Base-by-base conservation (phyloP, 140 eudicot genomes). In the Ambrosia hybrid region DNA sequence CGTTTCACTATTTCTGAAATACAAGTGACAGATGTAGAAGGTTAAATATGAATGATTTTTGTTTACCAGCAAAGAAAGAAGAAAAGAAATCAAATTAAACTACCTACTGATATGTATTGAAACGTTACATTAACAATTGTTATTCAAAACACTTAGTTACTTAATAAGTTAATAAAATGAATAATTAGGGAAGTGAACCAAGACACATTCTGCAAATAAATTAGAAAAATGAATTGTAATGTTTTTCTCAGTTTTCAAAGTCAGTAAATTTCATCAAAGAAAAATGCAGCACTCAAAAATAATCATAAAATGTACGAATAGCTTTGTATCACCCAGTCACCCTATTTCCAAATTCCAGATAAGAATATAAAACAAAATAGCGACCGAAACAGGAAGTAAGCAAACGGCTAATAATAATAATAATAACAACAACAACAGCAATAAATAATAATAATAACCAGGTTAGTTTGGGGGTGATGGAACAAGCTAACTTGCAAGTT, bases 1-100 rank as follows among this genome's bases (percentile, higher is more conserved):
- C 79, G 96, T 78, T 73, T 83, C 73, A 56, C 71, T 72, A 81
- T 84, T 68, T 87, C 95, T 90, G 86, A 76, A 87, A 87, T 43
- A 76, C 67, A 16, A 78, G 67, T 67, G 58, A 67, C 51, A 79
- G 57, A 75, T 73, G 62, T 9, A 58, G 33, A 65, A 75, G 52
- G 75, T 45, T 26, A 14, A 65, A 76, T 17, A 57, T 57, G 64
- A 80, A 66, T 56, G 21, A 1, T 26, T 59, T 68, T 48, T 46
- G 56, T 68, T 59, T 15, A 12, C 52, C 12, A 60, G 51, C 9
- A 5, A 55, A 36, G 49, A 37, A 37, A 62, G 43, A 73, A 21
- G 34, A 53, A 33, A 65, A 62, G 11, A 53, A 37, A 49, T 62
- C 56, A 59, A 65, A 41, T 6, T 49, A 70, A 57, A 58, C 4